A percentile compares a stretch with the other conserved stretches of the same genome.
Conservation (phyloP, 2,329 filamentous ascomycete species). For the Pseudocercospora musae region DNA sequence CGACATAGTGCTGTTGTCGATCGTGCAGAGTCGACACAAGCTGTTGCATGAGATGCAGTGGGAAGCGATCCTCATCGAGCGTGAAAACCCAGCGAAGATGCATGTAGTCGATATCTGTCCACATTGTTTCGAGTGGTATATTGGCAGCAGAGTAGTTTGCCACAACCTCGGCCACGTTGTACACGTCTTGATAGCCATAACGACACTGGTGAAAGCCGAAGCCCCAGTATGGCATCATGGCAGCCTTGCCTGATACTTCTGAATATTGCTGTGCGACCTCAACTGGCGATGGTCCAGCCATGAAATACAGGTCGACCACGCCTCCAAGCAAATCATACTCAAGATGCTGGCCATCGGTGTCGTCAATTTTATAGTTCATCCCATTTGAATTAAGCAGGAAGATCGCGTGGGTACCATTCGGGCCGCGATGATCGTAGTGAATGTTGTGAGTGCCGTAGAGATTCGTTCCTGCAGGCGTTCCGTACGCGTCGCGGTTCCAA, state of each 20-base stretch:
- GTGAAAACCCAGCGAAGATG: slow-evolving; percentile 58
- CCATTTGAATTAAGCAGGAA: slow-evolving; percentile 69
- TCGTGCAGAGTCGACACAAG: slow-evolving; percentile 56
- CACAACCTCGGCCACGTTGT: slow-evolving; percentile 63
- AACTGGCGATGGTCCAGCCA: slow-evolving; percentile 47
- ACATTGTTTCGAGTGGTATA: slow-evolving; percentile 59
- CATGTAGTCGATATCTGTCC: slow-evolving; percentile 38
- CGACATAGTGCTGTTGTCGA: slow-evolving; percentile 37
- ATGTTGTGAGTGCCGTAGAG: slow-evolving; percentile 71
- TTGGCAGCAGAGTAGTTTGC: slow-evolving; percentile 61
- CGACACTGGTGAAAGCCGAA: slow-evolving; percentile 54
- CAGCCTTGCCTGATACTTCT: slow-evolving; percentile 48
- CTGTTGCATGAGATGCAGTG: slow-evolving; percentile 60
- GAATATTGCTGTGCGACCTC: slow-evolving; percentile 51
- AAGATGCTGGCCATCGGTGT: slow-evolving; percentile 63
- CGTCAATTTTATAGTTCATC: slow-evolving; percentile 74
- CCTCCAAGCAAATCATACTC: slow-evolving; percentile 79
- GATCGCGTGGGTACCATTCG: slow-evolving; percentile 58
- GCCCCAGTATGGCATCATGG: slow-evolving; percentile 53
- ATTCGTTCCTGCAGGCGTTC: slow-evolving; percentile 59
- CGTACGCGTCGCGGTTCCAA: slow-evolving; percentile 66
- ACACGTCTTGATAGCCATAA: slow-evolving; percentile 55
- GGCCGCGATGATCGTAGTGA: slow-evolving; percentile 68
- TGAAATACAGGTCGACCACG: slow-evolving; percentile 62
- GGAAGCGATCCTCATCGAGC: slow-evolving; percentile 62